These are phyloP conservation scores for Parasitella parasitica DNA, from an alignment of 371 early-diverging fungal genomes.

Conservation along the genomic window DNA sequence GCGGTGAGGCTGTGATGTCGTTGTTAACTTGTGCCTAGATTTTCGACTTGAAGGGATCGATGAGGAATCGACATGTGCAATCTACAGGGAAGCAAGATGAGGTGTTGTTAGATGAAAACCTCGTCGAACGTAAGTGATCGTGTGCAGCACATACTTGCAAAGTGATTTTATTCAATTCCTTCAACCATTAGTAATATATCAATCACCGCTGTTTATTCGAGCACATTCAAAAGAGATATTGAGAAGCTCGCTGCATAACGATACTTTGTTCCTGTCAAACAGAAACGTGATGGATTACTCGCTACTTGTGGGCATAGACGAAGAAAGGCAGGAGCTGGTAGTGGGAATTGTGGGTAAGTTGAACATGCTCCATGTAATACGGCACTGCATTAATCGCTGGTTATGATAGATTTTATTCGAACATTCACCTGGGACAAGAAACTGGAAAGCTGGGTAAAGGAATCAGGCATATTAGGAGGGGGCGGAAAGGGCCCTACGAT, in stretches of 20 bases:
- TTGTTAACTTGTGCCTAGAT: slow-evolving; percentile 44
- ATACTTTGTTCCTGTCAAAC: slow-evolving; percentile 86
- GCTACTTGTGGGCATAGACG: slow-evolving; percentile 91
- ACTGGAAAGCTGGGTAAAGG: slow-evolving; percentile 94
- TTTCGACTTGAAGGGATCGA: slow-evolving; percentile 96
- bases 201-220: slow-evolving; percentile 89
- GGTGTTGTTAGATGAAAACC: slow-evolving; percentile 92
- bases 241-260: slow-evolving; percentile 82
- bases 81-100: slow-evolving; percentile 86
- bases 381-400: background rate
- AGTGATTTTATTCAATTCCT: background rate
- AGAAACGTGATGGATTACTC: slow-evolving; percentile 98
- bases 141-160: background rate
- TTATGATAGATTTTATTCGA: slow-evolving; percentile 83
- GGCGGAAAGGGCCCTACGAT: slow-evolving; percentile 92
- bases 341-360: slow-evolving; percentile 90
- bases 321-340: slow-evolving; percentile 79
- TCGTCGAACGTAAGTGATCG: slow-evolving; percentile 72
- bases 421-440: slow-evolving; percentile 97
- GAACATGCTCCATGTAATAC: background rate
- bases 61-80: slow-evolving; percentile 92
- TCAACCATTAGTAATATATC: slow-evolving; percentile 65
- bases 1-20: no score
- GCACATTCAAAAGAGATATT: slow-evolving; percentile 87
- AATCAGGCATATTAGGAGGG: slow-evolving; percentile 81